Evolutionary conservation across 768 basidiomycete genomes (phyloP).

Genomic region (Calvatia gigantea): DNA sequence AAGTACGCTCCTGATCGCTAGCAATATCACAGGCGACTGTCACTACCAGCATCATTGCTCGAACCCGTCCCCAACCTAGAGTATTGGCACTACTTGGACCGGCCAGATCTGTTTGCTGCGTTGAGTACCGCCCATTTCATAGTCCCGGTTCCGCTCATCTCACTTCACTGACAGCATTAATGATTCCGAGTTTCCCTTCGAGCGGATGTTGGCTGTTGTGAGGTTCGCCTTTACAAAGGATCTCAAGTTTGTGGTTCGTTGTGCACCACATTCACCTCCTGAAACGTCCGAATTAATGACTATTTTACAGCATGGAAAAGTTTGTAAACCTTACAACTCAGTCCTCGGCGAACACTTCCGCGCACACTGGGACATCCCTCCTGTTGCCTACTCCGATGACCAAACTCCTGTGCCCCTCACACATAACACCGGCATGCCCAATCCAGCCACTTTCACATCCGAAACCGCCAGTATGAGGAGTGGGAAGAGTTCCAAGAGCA

Average conservation of each 20-base stretch:
- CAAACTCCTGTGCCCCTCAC: slow-evolving; percentile 44
- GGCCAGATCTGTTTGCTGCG: slow-evolving; percentile 91
- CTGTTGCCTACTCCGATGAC: slow-evolving; percentile 50
- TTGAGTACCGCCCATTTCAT: slow-evolving; percentile 37
- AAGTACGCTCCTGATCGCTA: neutral
- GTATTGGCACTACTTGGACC: slow-evolving; percentile 92
- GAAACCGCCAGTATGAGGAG: slow-evolving; percentile 62
- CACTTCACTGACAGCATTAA: slow-evolving; percentile 62
- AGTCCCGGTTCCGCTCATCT: slow-evolving; percentile 3
- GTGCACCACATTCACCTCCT: neutral
- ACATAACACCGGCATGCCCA: slow-evolving; percentile 26
- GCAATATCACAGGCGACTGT: slow-evolving; percentile 65
- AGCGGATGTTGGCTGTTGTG: slow-evolving; percentile 90
- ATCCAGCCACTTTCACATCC: slow-evolving; percentile 22
- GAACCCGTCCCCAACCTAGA: slow-evolving; percentile 96
- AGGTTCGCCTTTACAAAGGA: slow-evolving; percentile 91
- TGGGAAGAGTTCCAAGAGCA: slow-evolving; percentile 57
- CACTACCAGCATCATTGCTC: slow-evolving; percentile 86
- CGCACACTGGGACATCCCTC: slow-evolving; percentile 79
- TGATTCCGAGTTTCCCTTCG: slow-evolving; percentile 88
- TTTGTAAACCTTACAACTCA: slow-evolving; percentile 92
- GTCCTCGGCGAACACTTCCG: slow-evolving; percentile 89
- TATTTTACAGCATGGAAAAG: slow-evolving; percentile 69
- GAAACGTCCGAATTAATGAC: neutral
- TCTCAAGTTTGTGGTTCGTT: slow-evolving; percentile 82